Evolutionary conservation across 371 early-diverging fungal genomes (phyloP).

Genomic region (Rhizomucor miehei): DNA sequence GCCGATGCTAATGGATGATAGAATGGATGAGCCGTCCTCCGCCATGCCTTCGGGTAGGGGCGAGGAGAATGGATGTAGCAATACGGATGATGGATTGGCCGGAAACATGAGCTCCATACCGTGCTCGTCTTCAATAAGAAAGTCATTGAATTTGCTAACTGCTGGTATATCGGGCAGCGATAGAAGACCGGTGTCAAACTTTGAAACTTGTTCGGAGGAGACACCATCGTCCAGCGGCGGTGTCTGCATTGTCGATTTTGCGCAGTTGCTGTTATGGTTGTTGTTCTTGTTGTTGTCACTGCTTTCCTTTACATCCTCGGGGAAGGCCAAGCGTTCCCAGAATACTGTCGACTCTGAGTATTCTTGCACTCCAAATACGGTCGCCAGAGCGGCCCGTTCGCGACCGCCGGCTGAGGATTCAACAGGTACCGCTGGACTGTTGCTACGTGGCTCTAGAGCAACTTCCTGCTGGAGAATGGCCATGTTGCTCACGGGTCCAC

Average conservation of each 20-base stretch:
- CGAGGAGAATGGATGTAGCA: slow-evolving; percentile 13
- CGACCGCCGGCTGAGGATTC: slow-evolving; percentile 22
- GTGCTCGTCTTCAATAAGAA: slow-evolving; percentile 21
- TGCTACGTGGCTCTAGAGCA: too few species aligned
- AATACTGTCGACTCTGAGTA: slow-evolving; percentile 45
- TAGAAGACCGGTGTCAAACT: not conserved
- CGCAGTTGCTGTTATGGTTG: slow-evolving; percentile 8
- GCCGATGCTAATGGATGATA: slow-evolving; percentile 5
- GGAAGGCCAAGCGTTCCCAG: slow-evolving; percentile 25
- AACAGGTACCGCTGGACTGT: not conserved
- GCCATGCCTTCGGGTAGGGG: slow-evolving; percentile 2
- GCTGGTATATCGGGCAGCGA: slow-evolving; percentile 32
- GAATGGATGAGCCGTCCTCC: slow-evolving; percentile 5
- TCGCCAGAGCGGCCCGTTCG: slow-evolving; percentile 45
- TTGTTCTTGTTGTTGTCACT: slow-evolving; percentile 14
- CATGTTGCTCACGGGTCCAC: too few species aligned
- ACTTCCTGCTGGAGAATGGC: too few species aligned
- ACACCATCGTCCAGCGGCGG: slow-evolving; percentile 1
- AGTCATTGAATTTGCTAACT: slow-evolving; percentile 42
- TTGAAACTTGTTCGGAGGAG: not conserved
- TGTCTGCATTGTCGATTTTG: slow-evolving; percentile 6
- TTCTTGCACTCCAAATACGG: slow-evolving; percentile 47
- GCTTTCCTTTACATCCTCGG: too few species aligned
- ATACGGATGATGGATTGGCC: slow-evolving; percentile 15
- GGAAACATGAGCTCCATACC: slow-evolving; percentile 17